These are phyloP conservation scores for Penicillium crustosum DNA, from an alignment of 2,329 filamentous ascomycete genomes.

Conservation along the genomic window DNA sequence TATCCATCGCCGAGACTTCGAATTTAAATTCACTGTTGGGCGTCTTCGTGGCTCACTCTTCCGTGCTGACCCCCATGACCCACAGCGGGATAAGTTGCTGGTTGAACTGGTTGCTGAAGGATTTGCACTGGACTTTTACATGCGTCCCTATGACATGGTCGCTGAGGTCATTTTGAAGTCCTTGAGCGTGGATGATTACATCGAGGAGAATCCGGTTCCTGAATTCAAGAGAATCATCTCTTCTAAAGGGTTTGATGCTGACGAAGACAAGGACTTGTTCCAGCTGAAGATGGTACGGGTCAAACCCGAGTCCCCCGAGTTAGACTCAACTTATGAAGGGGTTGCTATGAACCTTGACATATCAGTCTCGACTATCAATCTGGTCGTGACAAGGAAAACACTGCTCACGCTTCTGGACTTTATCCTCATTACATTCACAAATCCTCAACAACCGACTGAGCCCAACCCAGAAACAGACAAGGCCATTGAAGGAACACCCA, in stretches of 20 bases:
- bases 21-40: constrained; percentile 95
- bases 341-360: constrained; percentile 92
- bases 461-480: constrained; percentile 34
- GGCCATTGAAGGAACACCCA: constrained; percentile 27
- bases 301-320: constrained; percentile 87
- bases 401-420: constrained; percentile 92
- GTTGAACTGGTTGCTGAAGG: constrained; percentile 89
- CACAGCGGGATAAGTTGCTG: constrained; percentile 74
- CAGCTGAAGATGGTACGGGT: constrained; percentile 87
- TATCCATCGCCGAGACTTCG: constrained; percentile 85
- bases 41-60: constrained; percentile 91
- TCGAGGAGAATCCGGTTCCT: constrained; percentile 77
- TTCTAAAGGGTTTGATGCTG: constrained; percentile 70
- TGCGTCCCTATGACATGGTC: constrained; percentile 87
- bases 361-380: constrained; percentile 89
- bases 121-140: constrained; percentile 84
- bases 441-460: constrained; percentile 53
- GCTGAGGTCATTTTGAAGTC: constrained; percentile 87
- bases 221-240: constrained; percentile 99
- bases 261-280: constrained; percentile 77
- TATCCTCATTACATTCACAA: constrained; percentile 85
- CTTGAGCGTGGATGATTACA: constrained; percentile 88
- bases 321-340: constrained; percentile 86
- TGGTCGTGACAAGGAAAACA: constrained; percentile 91
- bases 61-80: constrained; percentile 75